phyloP scores from a whole-genome alignment of 2,329 filamentous ascomycete species.

The Myriosclerotinia scirpicola region DNA sequence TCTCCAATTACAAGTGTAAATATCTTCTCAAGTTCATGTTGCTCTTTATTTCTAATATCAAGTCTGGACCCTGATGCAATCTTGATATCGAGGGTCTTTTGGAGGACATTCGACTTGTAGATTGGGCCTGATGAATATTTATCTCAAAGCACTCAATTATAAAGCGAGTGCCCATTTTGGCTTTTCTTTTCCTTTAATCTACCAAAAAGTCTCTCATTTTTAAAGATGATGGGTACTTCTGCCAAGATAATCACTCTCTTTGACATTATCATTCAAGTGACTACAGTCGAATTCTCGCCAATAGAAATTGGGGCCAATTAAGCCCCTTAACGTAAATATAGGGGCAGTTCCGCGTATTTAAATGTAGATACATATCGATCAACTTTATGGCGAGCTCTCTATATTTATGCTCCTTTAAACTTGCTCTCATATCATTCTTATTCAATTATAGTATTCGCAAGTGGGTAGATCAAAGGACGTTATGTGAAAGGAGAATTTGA shows the following conservation, averaged over 20 bases:
- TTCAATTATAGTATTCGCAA: neutral
- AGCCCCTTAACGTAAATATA: neutral
- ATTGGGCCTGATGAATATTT: too few relatives aligned
- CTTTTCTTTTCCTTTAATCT: too few relatives aligned
- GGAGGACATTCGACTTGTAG: too few relatives aligned
- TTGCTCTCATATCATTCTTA: neutral
- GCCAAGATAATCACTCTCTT: neutral
- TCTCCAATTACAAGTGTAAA: neutral
- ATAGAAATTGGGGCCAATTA: neutral
- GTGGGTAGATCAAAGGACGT: neutral
- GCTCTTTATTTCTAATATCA: neutral
- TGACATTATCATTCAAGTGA: neutral
- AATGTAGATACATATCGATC: neutral
- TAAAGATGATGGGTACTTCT: neutral
- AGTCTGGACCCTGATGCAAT: too few relatives aligned
- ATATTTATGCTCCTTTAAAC: neutral
- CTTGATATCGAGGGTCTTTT: too few relatives aligned
- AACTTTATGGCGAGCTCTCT: neutral
- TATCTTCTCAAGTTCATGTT: neutral
- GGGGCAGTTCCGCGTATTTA: neutral
- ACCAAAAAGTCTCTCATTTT: neutral
- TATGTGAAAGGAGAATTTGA: neutral
- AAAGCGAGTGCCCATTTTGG: too few relatives aligned
- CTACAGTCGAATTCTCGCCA: neutral
- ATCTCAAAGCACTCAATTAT: too few relatives aligned